Evolutionary conservation across 202 grass and related monocot species (phyloP).

Genomic region (Brachypodium distachyon): DNA sequence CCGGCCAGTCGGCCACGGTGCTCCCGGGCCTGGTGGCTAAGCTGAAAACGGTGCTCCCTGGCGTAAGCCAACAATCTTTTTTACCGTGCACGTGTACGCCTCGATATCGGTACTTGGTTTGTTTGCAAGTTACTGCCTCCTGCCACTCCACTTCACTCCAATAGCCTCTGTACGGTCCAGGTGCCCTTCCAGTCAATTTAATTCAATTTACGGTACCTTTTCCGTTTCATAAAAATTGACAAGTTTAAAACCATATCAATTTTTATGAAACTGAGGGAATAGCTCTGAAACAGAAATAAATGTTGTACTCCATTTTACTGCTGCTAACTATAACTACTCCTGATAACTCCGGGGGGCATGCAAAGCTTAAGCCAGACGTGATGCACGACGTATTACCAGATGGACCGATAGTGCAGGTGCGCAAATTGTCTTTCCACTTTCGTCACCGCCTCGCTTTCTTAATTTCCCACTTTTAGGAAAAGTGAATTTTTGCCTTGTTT

Average conservation of each 20-base stretch:
- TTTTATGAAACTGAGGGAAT: too few species aligned
- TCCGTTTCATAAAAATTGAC: too few species aligned
- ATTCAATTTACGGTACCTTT: too few species aligned
- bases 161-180: too few species aligned
- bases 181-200: too few species aligned
- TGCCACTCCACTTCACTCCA: background rate
- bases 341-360: background rate
- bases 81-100: background rate
- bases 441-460: background rate
- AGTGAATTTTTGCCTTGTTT: background rate
- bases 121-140: background rate
- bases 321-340: background rate
- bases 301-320: too few species aligned
- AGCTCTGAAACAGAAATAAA: too few species aligned
- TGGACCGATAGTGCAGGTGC: background rate
- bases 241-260: too few species aligned
- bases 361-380: conserved; percentile 2
- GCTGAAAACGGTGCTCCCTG: too few species aligned
- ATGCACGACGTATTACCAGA: conserved; percentile 15
- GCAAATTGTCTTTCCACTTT: background rate
- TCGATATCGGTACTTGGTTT: background rate
- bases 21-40: too few species aligned
- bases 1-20: too few species aligned
- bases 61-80: background rate
- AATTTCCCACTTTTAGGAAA: background rate